A percentile compares a stretch with the other conserved stretches of the same genome.
Conservation (phyloP, 2,329 filamentous ascomycete species). For the Ampelomyces quisqualis region DNA sequence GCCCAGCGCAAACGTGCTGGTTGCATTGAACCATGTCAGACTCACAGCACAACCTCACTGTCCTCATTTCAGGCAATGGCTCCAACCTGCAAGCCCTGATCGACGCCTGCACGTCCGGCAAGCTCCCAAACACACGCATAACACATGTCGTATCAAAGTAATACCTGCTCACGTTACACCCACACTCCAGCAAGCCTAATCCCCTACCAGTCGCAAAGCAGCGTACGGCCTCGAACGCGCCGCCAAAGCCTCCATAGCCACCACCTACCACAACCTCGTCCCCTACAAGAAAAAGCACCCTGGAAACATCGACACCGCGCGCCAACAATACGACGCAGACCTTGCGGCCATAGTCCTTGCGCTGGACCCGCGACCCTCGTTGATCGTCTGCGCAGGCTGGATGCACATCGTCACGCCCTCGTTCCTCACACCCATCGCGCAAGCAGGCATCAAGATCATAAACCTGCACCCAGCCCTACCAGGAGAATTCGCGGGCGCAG, state of each 20-base stretch:
- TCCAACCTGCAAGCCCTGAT: conserved; percentile 79
- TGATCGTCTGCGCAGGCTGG: conserved; percentile 79
- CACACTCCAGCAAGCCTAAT: neutral
- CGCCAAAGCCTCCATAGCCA: conserved; percentile 63
- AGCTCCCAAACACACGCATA: conserved; percentile 56
- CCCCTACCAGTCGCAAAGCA: conserved; percentile 48
- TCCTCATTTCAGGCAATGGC: conserved; percentile 64
- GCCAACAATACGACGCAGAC: conserved; percentile 72
- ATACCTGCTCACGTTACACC: neutral
- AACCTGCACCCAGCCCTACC: conserved; percentile 78
- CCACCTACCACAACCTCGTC: conserved; percentile 78
- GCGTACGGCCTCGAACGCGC: conserved; percentile 67
- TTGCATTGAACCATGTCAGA: conserved; percentile 29
- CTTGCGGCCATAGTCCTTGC: conserved; percentile 67
- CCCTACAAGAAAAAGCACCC: conserved; percentile 69
- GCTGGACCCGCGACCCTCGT: conserved; percentile 59
- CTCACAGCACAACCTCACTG: conserved; percentile 56
- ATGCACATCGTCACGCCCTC: conserved; percentile 76
- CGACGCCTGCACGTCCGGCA: conserved; percentile 55
- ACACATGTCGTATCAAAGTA: conserved; percentile 62
- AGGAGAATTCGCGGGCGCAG: conserved; percentile 73
- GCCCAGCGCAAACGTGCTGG: no score
- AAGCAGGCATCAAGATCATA: conserved; percentile 67
- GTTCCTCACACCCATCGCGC: conserved; percentile 69
- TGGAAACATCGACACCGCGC: conserved; percentile 46